A percentile compares a stretch with the other conserved stretches of the same genome.
Evolutionary conservation across 768 basidiomycete genomes (phyloP).

Genomic region (Dioszegia aurantiaca): DNA sequence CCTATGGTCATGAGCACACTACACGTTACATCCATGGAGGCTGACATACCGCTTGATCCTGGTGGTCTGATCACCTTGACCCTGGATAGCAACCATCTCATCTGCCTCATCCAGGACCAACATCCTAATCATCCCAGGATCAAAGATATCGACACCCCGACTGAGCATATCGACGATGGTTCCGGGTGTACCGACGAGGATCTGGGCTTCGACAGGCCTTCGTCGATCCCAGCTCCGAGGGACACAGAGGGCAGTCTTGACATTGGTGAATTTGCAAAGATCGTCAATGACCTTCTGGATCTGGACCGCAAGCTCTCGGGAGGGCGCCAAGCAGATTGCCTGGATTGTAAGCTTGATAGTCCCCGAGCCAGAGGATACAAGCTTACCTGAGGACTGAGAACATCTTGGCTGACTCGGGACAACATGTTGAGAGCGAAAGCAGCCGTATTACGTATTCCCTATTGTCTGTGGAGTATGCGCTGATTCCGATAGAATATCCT

Average conservation of each 20-base stretch:
- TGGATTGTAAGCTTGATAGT: no score
- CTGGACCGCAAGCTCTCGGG: constrained; percentile 92
- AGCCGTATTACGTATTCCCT: constrained; percentile 97
- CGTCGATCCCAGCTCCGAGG: constrained; percentile 60
- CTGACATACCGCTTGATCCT: constrained; percentile 81
- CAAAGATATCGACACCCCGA: constrained; percentile 66
- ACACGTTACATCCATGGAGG: background rate
- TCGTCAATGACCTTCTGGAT: constrained; percentile 91
- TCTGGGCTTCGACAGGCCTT: constrained; percentile 69
- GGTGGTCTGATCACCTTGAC: constrained; percentile 84
- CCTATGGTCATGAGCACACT: constrained; percentile 55
- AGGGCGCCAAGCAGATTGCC: constrained; percentile 97
- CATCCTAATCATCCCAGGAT: constrained; percentile 75
- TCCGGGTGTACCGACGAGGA: constrained; percentile 94
- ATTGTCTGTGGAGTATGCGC: constrained; percentile 99
- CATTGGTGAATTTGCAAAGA: constrained; percentile 91
- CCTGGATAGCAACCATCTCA: constrained; percentile 93
- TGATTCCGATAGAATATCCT: constrained; percentile 91
- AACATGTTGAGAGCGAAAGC: constrained; percentile 98
- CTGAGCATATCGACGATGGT: constrained; percentile 82
- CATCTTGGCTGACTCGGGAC: constrained; percentile 79
- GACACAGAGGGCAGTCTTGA: constrained; percentile 94
- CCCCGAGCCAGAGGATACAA: no score
- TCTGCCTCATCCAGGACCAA: constrained; percentile 98
- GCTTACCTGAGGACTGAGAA: constrained; percentile 76